A percentile compares a stretch with the other conserved stretches of the same genome.
Conservation (phyloP, 2,329 filamentous ascomycete genomes). For the Arthrobotrys conoides region DNA sequence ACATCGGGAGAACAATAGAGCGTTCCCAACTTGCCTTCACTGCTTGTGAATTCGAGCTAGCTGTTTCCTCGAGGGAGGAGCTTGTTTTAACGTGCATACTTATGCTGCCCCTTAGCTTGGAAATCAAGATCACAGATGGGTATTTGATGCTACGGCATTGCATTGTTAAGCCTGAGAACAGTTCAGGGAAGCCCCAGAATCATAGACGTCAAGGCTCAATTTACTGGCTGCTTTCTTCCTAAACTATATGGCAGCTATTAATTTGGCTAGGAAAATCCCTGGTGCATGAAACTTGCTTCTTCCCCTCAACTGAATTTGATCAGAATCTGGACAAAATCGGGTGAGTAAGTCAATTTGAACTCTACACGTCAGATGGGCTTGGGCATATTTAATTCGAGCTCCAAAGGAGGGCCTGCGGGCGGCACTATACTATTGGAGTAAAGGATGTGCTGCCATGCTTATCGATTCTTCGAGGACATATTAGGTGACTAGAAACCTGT, state of each 20-base stretch:
- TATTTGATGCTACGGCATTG: constrained; percentile 21
- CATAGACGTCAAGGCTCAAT: constrained; percentile 27
- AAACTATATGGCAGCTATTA: constrained; percentile 50
- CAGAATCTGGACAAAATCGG: constrained; percentile 47
- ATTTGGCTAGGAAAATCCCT: constrained; percentile 22
- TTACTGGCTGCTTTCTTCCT: constrained; percentile 7
- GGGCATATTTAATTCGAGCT: constrained; percentile 57
- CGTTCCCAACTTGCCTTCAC: constrained; percentile 19
- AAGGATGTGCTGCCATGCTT: constrained; percentile 56
- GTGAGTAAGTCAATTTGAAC: constrained; percentile 53
- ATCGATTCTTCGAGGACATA: constrained; percentile 54
- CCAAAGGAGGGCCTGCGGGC: constrained; percentile 48
- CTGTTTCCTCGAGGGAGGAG: constrained; percentile 16
- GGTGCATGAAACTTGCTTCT: constrained; percentile 34
- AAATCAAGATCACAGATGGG: constrained; percentile 29
- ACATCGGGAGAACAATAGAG: constrained; percentile 25
- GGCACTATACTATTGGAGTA: constrained; percentile 54
- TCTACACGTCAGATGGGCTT: constrained; percentile 59
- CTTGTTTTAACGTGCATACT: constrained; percentile 52
- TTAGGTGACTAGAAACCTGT: constrained; percentile 53
- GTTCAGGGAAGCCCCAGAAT: constrained; percentile 36
- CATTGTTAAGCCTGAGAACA: constrained; percentile 39
- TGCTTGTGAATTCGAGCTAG: constrained; percentile 12
- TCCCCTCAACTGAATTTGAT: constrained; percentile 14
- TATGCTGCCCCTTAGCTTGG: neutral